Base-by-base conservation (phyloP, 371 early-diverging fungal genomes). In the Mortierella polycephala region DNA sequence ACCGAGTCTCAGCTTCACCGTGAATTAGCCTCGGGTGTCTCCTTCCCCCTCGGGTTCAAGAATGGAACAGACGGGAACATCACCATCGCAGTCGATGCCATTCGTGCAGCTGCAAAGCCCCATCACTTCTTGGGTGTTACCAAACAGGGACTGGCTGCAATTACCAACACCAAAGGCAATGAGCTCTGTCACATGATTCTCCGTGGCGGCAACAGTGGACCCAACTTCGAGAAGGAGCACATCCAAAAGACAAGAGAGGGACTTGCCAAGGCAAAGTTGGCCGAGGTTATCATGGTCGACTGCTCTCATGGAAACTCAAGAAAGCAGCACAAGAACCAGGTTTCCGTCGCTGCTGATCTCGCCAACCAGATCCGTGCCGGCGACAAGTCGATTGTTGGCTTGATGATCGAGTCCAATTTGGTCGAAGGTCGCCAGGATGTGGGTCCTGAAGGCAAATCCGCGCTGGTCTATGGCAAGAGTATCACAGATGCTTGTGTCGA, bases 101-200 rank as follows among this genome's bases (percentile, higher is more conserved):
- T 96, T 79, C 86, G 89, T 69, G 91, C 96, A 5, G 93, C 97
- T 9, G 85, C 91, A 55, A 87, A 94, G 69, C 92, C 93, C 45
- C 98, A 97, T 74, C 94, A 93, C 74, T 97, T 96, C 87, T 84
- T 97, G 73, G 95, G 96, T n/a, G 97, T 97, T 8, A 96, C 96
- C 58, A 96, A 97, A 83, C 95, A 96, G 74, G 98, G 98, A 18
- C 85, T 96, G 45, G 93, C 95, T 14, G 94, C 96, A 5, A 97
- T 97, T 81, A 93, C 94, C 50, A 90, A 94, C 65, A 96, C 97
- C 3, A 86, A 87, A 47, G 85, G 90, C 23, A 90, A 90, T 71
- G 86, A 84, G 57, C 69, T 83, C 58, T 90, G 91, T 83, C 94
- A 94, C 71, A 83, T 94, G 44, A 93, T 94, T 60, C 83, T 94